Base-by-base conservation (phyloP, 768 basidiomycete genomes). In the Xanthoconium purpureum region DNA sequence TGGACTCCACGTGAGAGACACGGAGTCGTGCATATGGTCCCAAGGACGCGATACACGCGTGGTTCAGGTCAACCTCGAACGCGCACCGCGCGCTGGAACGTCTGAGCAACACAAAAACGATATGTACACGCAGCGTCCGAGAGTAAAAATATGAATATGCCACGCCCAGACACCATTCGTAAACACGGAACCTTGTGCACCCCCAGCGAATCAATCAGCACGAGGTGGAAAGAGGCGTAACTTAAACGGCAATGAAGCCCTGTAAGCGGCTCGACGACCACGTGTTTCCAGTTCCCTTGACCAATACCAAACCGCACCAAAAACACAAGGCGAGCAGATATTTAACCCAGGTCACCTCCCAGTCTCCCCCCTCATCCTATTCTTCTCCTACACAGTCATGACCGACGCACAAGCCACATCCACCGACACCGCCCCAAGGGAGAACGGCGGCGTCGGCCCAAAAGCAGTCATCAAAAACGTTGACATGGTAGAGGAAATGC, bases 401-500 rank as follows among this genome's bases (percentile, higher is more conserved):
- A 69, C 79, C 54, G 82, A 83, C 70, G 84, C 87, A 81, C 78
- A 29, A 79, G 24, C 84, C 43, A 71, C 80, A 33, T 80, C 83
- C 56, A 78, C 79, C 64, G 84, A 87, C 62, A 73, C 79, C 52
- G 73, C 71, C 38, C 71, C 79, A 43, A 73, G 65, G 64, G 76
- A 77, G 54, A 66, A 67, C 53, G 64, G 63, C 47, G 71, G 77
- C 64, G 60, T 66, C 40, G 55, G 59, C 37, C 82, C 85, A 57
- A 94, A 94, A 71, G 93, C 94, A 58, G 87, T 91, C 77, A 93
- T 98, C 69, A 97, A 97, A 77, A 94, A 90, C 68, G 92, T 95
- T 59, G 95, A 98, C 75, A 97, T 97, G 94, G 82, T 77, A 66
- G 94, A 97, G 64, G 93, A 96, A 70, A 89, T 97, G 92, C 94